These are phyloP conservation scores for Agrocybe pediades DNA, from an alignment of 768 basidiomycete species.

Conservation along the genomic window DNA sequence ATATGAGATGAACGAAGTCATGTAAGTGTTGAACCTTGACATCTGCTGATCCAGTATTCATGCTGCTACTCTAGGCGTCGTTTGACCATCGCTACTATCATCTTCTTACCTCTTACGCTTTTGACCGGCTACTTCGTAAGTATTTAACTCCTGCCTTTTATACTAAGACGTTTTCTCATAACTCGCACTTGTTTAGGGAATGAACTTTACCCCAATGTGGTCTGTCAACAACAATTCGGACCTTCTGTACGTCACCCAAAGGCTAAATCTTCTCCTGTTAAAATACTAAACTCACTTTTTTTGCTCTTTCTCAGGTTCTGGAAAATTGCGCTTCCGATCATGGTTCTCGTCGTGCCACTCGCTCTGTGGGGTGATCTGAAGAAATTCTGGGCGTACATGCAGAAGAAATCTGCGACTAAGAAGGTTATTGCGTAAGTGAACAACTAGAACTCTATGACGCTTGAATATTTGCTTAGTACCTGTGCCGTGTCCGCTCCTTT, in stretches of 20 bases:
- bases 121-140: slow-evolving; percentile 76
- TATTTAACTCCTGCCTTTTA: slow-evolving; percentile 4
- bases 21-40: slow-evolving; percentile 36
- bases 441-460: neutral
- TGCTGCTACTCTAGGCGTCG: slow-evolving; percentile 63
- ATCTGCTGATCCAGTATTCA: neutral
- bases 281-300: neutral
- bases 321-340: slow-evolving; percentile 62
- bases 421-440: slow-evolving; percentile 28
- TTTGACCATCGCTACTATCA: slow-evolving; percentile 67
- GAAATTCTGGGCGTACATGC: slow-evolving; percentile 44
- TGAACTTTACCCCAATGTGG: slow-evolving; percentile 67
- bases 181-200: slow-evolving; percentile 47
- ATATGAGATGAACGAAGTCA: slow-evolving; percentile 68
- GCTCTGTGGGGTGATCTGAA: slow-evolving; percentile 56
- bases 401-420: slow-evolving; percentile 39
- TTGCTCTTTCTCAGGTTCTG: slow-evolving; percentile 51
- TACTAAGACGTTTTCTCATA: neutral
- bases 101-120: slow-evolving; percentile 70
- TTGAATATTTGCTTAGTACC: neutral
- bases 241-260: slow-evolving; percentile 39
- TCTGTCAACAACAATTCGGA: slow-evolving; percentile 44
- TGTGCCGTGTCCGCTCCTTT: no score
- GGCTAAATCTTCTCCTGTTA: neutral
- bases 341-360: slow-evolving; percentile 51